phyloP scores from a whole-genome alignment of 202 grass and related monocot genomes.

The Cymbopogon flexuosus region DNA sequence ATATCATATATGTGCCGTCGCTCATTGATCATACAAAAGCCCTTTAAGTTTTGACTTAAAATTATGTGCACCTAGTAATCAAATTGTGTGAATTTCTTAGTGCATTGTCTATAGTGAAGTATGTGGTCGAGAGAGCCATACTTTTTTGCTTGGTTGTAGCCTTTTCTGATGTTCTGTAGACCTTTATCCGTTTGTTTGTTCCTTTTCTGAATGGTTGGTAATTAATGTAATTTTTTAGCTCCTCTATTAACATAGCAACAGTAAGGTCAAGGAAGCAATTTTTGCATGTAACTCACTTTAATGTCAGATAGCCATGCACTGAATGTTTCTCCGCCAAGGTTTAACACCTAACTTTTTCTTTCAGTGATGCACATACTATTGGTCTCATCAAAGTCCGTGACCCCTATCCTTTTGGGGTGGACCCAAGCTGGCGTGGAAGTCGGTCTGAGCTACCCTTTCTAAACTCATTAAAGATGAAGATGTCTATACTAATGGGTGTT shows the following conservation, averaged over 20 bases:
- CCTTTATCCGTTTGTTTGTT: conserved; percentile 8
- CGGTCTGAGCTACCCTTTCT: conserved; percentile 96
- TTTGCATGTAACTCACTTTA: neutral
- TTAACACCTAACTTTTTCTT: conserved; percentile 27
- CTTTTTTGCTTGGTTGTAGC: conserved; percentile 5
- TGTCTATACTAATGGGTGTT: conserved; percentile 95
- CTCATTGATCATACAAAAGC: neutral
- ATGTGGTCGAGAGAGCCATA: neutral
- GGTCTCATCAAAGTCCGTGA: conserved; percentile 85
- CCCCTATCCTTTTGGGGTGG: conserved; percentile 97
- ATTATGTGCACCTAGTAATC: neutral
- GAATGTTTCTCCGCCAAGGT: conserved; percentile 21
- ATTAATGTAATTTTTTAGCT: neutral
- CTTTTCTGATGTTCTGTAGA: neutral
- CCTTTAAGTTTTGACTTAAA: neutral
- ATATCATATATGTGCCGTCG: too few species aligned
- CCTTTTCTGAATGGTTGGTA: conserved; percentile 8
- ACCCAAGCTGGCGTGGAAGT: conserved; percentile 95
- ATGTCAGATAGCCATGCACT: conserved; percentile 2
- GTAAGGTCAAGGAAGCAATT: neutral
- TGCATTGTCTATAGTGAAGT: conserved; percentile 7
- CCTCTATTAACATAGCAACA: neutral
- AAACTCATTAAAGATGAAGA: conserved; percentile 99
- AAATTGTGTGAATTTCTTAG: neutral
- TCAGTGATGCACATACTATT: conserved; percentile 71